Evolutionary conservation across 1,139 yeast species (phyloP), one percentile per base, ranked within the genome.

Genomic region (Pichia norvegensis): DNA sequence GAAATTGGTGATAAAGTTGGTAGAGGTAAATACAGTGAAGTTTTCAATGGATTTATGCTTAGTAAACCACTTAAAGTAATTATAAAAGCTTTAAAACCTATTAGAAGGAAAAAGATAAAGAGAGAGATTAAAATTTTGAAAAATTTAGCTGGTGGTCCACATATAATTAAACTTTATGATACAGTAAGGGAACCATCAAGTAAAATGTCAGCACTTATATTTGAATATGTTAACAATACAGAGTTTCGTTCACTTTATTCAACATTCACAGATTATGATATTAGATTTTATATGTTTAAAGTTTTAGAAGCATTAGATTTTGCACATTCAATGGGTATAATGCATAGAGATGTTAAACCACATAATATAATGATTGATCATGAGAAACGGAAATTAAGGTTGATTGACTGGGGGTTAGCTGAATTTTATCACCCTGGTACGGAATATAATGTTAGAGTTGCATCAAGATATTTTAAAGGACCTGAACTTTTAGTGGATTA

Each of bases 281-380:
- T 83, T 49, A 81, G 82, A 60, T 81, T 71, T 64, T 84, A 84
- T 61, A 78, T 83, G 69, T 78, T 74, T 46, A 82, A 82, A 62
- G 68, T 84, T 47, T 69, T 84, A 52, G 74, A 74, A 51, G 94
- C 92, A 10, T 69, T 84, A 55, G 86, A 84, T 62, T 84, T 74
- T 62, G 79, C 83, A 42, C 94, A 84, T 65, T 80, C 87, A 3
- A 81, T 81, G 84, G 94, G 94, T 22, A 82, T 84, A 46, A 81
- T 84, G 73, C 94, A 84, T 62, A 69, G 94, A 60, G 94, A 84
- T 61, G 92, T 84, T 41, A 84, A 84, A 64, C 94, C 94, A 5
- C 94, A 84, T 60, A 84, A 84, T 62, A 81, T 84, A 48, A 84
- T 84, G 92, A 84, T 84, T 55, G 92, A 84, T 62, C 92, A 85